Conservation (phyloP, 208 protist species). For the Willaertia magna region DNA sequence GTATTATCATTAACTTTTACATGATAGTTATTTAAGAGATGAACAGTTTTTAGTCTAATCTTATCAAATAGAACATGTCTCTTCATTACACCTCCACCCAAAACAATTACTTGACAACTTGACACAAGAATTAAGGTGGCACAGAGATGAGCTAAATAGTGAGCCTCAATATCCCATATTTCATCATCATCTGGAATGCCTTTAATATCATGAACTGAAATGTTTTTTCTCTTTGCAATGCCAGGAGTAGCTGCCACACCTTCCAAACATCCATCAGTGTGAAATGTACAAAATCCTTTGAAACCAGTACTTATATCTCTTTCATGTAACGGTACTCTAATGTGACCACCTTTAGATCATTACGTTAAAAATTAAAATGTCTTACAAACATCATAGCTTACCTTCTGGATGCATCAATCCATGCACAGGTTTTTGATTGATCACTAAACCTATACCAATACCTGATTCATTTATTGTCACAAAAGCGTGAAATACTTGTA, state of each 20-base stretch:
- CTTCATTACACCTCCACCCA: conserved; percentile 14
- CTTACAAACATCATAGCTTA: too few species aligned
- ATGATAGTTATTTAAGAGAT: conserved; percentile 12
- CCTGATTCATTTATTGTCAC: too few species aligned
- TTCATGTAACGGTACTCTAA: not conserved
- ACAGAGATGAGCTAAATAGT: conserved; percentile 13
- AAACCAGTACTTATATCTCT: not conserved
- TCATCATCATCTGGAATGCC: conserved; percentile 3
- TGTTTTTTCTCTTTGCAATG: not conserved
- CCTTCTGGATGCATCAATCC: conserved; percentile 22
- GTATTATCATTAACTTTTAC: not conserved
- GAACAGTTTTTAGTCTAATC: not conserved
- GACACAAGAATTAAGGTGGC: not conserved
- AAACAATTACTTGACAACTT: not conserved
- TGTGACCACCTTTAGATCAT: too few species aligned
- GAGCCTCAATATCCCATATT: conserved; percentile 15
- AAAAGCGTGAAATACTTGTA: too few species aligned
- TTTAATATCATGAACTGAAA: not conserved
- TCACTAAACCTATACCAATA: not conserved
- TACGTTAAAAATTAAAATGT: too few species aligned
- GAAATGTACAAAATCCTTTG: conserved; percentile 8
- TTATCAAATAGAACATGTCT: not conserved
- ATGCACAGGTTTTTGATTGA: not conserved
- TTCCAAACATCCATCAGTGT: conserved; percentile 10
- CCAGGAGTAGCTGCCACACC: not conserved